Evolutionary conservation across 768 basidiomycete genomes (phyloP).

Genomic region (Collybia sp.): DNA sequence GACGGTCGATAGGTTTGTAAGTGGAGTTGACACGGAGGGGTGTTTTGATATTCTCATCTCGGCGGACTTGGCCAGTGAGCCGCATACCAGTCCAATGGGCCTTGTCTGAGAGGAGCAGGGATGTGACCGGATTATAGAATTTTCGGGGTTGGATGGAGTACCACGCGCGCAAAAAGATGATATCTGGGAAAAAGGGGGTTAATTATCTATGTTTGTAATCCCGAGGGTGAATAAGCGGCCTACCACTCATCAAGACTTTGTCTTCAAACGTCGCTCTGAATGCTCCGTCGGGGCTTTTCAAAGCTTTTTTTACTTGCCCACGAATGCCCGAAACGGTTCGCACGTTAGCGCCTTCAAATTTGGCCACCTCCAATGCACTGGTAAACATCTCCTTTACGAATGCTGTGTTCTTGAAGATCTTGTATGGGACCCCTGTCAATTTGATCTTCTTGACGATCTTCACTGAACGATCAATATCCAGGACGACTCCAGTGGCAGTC

Average conservation of each 20-base stretch:
- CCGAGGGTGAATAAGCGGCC: conserved; percentile 21
- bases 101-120: conserved; percentile 81
- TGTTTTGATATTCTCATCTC: conserved; percentile 81
- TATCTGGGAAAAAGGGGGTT: conserved; percentile 46
- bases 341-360: conserved; percentile 98
- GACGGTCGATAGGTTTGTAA: conserved; percentile 80
- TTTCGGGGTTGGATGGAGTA: conserved; percentile 92
- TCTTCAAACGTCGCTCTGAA: conserved; percentile 98
- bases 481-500: conserved; percentile 89
- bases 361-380: conserved; percentile 90
- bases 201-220: background rate
- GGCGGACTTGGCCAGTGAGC: conserved; percentile 86
- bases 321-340: conserved; percentile 93
- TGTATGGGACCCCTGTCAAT: conserved; percentile 91
- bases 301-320: conserved; percentile 94
- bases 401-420: conserved; percentile 99
- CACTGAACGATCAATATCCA: conserved; percentile 87
- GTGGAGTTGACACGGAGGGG: conserved; percentile 80
- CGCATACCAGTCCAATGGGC: conserved; percentile 92
- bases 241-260: conserved; percentile 93
- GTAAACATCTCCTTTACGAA: conserved; percentile 98
- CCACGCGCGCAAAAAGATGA: conserved; percentile 95
- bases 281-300: conserved; percentile 92
- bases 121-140: conserved; percentile 96
- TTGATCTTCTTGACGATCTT: conserved; percentile 99